Conservation (phyloP, 345 rosid genomes). For the Eucalyptus pauciflora region DNA sequence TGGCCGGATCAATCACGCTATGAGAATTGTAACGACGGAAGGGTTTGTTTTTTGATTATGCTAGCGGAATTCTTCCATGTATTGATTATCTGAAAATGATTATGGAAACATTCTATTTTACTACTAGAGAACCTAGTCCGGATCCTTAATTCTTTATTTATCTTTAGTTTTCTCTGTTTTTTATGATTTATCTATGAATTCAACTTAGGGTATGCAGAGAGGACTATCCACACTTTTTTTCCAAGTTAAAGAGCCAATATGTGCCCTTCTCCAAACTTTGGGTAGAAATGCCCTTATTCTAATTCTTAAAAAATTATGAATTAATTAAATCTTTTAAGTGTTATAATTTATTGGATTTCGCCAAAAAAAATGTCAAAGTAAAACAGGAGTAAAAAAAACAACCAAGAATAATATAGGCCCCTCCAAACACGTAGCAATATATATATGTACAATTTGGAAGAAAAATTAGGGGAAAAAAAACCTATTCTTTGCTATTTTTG, state of each 20-base stretch:
- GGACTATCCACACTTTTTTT: not conserved
- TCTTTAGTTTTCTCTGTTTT: not conserved
- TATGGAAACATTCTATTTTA: not conserved
- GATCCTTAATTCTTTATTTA: not conserved
- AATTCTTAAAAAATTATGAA: not conserved
- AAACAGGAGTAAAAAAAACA: not conserved
- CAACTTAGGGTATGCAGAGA: not conserved
- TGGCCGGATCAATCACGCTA: not conserved
- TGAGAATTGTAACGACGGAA: accelerated
- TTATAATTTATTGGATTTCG: not conserved
- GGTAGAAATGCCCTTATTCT: not conserved
- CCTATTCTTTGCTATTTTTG: not conserved
- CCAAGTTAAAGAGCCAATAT: not conserved
- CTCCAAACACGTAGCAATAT: not conserved
- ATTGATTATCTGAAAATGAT: not conserved
- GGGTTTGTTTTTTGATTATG: not conserved
- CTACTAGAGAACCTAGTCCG: not conserved
- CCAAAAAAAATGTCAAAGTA: not conserved
- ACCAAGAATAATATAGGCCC: not conserved
- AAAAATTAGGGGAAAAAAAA: not conserved
- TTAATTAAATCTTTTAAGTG: not conserved
- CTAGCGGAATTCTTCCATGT: not conserved
- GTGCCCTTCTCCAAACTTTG: not conserved
- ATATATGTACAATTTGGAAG: not conserved
- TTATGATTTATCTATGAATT: too few relatives aligned